These are phyloP conservation scores for Ajuga chamaepitys DNA, from an alignment of 257 asterid species.

Conservation along the genomic window DNA sequence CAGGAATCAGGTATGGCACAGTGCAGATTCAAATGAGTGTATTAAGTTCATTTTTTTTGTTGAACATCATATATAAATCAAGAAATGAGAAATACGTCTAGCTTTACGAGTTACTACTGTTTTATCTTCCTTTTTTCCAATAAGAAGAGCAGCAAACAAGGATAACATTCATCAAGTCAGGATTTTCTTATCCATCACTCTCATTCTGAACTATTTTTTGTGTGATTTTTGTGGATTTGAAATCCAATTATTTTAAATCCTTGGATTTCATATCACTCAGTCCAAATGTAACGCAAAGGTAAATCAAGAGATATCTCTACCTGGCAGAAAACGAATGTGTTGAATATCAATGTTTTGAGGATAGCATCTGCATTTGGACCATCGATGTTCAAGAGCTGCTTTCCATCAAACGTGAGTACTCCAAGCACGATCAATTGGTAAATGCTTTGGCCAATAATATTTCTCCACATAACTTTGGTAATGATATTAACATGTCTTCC, in stretches of 20 bases:
- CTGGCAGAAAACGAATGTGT: conserved; percentile 87
- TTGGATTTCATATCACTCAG: too few species aligned
- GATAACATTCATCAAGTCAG: neutral
- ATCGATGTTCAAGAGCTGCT: conserved; percentile 32
- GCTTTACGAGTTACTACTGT: neutral
- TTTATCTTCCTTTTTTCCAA: neutral
- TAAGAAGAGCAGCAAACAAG: neutral
- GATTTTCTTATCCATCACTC: too few species aligned
- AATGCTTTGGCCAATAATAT: conserved; percentile 69
- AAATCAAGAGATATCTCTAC: conserved; percentile 14
- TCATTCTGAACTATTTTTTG: too few species aligned
- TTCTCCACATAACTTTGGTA: conserved; percentile 77
- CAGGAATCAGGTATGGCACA: neutral
- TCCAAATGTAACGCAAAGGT: too few species aligned
- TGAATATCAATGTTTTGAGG: conserved; percentile 70
- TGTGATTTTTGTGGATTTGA: too few species aligned
- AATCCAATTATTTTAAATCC: too few species aligned
- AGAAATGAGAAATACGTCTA: neutral
- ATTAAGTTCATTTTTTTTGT: too few species aligned
- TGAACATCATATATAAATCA: neutral
- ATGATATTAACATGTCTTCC: conserved; percentile 54
- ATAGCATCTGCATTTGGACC: conserved; percentile 38
- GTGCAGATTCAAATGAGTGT: neutral
- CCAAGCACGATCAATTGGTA: conserved; percentile 63
- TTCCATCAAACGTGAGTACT: conserved; percentile 46